phyloP scores from a whole-genome alignment of 768 basidiomycete species.

The Psilocybe sp. region DNA sequence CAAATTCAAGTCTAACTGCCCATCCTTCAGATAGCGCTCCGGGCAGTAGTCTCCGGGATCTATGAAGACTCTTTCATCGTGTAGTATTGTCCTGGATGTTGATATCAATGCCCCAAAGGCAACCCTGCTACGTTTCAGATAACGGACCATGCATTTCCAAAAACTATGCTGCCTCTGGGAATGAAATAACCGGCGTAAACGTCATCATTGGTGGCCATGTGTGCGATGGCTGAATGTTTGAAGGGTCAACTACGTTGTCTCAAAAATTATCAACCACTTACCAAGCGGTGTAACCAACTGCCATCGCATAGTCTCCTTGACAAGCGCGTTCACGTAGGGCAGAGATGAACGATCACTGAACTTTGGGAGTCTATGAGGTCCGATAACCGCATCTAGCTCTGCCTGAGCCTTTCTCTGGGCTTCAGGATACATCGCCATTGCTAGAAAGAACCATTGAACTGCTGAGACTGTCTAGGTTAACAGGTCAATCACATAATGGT shows the following conservation, averaged over 20 bases:
- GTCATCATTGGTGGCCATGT: slow-evolving; percentile 16
- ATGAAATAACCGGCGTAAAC: slow-evolving; percentile 14
- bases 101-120: no score
- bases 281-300: slow-evolving; percentile 4
- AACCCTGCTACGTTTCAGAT: no score
- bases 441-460: slow-evolving; percentile 32
- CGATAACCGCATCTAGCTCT: slow-evolving; percentile 25
- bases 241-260: slow-evolving; percentile 19
- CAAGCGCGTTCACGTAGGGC: slow-evolving; percentile 19
- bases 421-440: slow-evolving; percentile 12
- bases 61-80: no score
- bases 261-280: not conserved
- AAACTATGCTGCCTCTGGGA: slow-evolving; percentile 9
- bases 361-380: slow-evolving; percentile 15
- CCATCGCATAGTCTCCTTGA: slow-evolving; percentile 20
- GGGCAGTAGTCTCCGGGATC: no score
- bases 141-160: not conserved
- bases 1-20: no score
- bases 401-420: slow-evolving; percentile 16
- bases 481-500: slow-evolving; percentile 17
- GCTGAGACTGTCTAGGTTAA: slow-evolving; percentile 22
- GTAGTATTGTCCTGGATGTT: no score
- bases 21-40: no score
- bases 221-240: slow-evolving; percentile 22
- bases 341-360: slow-evolving; percentile 12